phyloP scores from a whole-genome alignment of 768 basidiomycete species.

The Panus rudis region DNA sequence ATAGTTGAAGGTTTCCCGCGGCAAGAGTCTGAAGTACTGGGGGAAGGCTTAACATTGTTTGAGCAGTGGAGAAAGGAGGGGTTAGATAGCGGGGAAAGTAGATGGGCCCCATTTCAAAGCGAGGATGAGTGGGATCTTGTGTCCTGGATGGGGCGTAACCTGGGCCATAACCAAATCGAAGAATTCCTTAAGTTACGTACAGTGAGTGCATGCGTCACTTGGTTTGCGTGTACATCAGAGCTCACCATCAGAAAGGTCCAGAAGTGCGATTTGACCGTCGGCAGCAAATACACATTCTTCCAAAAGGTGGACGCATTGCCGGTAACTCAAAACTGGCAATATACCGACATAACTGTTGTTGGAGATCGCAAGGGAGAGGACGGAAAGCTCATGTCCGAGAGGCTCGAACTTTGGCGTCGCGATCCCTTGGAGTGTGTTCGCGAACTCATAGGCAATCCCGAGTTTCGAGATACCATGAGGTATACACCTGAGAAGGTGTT shows the following conservation, averaged over 20 bases:
- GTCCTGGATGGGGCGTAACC: constrained; percentile 10
- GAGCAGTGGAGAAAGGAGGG: constrained; percentile 3
- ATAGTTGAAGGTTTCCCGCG: constrained; percentile 7
- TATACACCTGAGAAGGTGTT: constrained; percentile 7
- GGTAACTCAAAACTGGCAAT: constrained; percentile 17
- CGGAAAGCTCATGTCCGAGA: constrained; percentile 18
- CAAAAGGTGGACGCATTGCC: constrained; percentile 15
- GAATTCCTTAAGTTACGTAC: constrained; percentile 16
- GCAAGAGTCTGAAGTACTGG: neutral
- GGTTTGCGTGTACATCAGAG: too few species aligned
- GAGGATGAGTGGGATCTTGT: constrained; percentile 18
- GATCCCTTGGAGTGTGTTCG: constrained; percentile 25
- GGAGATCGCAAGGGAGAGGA: neutral
- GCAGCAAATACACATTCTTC: constrained; percentile 10
- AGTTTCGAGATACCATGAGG: neutral
- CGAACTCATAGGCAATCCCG: neutral
- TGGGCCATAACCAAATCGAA: constrained; percentile 17
- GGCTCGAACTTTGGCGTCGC: constrained; percentile 21
- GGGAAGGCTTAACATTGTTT: constrained; percentile 7
- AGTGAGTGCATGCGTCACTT: constrained; percentile 6
- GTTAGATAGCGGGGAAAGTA: neutral
- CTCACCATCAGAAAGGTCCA: too few species aligned
- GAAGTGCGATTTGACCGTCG: neutral
- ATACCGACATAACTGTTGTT: constrained; percentile 27
- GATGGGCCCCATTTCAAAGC: constrained; percentile 12